Percentiles rank a stretch among this genome's conserved stretches.
These are phyloP conservation scores for Leccinum pellstonianum DNA, from an alignment of 768 basidiomycete genomes.

Conservation along the genomic window DNA sequence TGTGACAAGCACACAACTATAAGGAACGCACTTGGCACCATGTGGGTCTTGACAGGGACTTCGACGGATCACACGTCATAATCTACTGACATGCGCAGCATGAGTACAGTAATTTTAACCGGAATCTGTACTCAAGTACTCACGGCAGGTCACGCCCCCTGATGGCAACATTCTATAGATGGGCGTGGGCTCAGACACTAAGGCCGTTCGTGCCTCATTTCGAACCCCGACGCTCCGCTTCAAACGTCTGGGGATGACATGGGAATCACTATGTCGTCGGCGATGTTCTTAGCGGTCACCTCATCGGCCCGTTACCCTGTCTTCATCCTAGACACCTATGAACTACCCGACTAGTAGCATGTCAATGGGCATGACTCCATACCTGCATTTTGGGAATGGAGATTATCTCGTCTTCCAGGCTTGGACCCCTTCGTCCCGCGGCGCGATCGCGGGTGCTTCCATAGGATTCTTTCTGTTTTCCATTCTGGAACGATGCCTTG, in stretches of 20 bases:
- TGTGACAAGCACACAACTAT: neutral
- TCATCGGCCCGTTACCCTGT: neutral
- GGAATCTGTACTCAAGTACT: neutral
- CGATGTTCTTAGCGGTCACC: neutral
- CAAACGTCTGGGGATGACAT: neutral
- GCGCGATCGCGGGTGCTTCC: constrained; percentile 73
- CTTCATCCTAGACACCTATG: neutral
- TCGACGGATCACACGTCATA: no score
- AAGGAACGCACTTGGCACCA: neutral
- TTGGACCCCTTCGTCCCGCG: constrained; percentile 66
- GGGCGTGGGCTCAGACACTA: no score
- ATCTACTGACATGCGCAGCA: no score
- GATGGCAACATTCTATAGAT: no score
- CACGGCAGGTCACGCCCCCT: neutral
- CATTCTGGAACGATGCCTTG: constrained; percentile 67
- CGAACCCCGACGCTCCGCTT: neutral
- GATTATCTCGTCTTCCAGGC: constrained; percentile 66
- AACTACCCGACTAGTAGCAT: constrained; percentile 12
- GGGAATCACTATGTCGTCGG: neutral
- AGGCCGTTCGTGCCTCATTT: neutral
- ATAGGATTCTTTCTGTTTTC: constrained; percentile 68
- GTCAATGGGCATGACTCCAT: constrained; percentile 55
- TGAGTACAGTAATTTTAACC: no score
- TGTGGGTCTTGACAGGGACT: no score
- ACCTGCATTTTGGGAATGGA: constrained; percentile 64